Base-by-base conservation (phyloP, 257 asterid species). In the Apocynum venetum region DNA sequence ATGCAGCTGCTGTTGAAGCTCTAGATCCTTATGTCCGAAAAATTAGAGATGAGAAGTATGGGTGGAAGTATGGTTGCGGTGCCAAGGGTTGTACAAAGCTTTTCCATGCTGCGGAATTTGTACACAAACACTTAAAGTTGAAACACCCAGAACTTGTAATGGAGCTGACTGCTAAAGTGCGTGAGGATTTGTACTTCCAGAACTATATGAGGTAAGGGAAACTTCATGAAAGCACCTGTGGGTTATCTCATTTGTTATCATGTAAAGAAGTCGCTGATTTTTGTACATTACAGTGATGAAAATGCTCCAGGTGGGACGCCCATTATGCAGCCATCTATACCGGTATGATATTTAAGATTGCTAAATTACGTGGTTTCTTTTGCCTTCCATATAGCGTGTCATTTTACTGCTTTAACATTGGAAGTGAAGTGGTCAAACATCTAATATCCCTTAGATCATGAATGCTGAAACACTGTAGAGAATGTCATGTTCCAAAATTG, bases 61-160 rank as follows among this genome's bases (percentile, higher is more conserved):
- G 99, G 35, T 93, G 99, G 98, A 96, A 96, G 87, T 96, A 93
- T 88, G 99, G 99, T 72, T 96, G 99, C 85, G 99, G 99, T 81
- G 99, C 99, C 70, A 96, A 96, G 87, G 99, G 99, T 67, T 96
- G 99, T 76, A 93, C 99, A n/a, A 96, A 96, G 86, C 97, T 96
- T 83, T 96, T 96, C 83, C 99, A 96, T 82, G 98, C 99, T 44
- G 81, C 97, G 7, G 99, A 96, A 88, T 96, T 91, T 73, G 99
- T 96, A 53, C 91, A 87, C 76, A 96, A 96, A 73, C 99, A 96
- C 86, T 88, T 96, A 48, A 96, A 96, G 89, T 85, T 96, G 89
- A 96, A 96, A 84, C 99, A 96, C 79, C 82, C 95, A 14, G 99
- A 96, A 47, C 90, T 91, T 71, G 90, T 88, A 68, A 73, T 86